These are phyloP conservation scores for Globisporangium cederbergense DNA, from an alignment of 352 stramenopile genomes.

Conservation along the genomic window DNA sequence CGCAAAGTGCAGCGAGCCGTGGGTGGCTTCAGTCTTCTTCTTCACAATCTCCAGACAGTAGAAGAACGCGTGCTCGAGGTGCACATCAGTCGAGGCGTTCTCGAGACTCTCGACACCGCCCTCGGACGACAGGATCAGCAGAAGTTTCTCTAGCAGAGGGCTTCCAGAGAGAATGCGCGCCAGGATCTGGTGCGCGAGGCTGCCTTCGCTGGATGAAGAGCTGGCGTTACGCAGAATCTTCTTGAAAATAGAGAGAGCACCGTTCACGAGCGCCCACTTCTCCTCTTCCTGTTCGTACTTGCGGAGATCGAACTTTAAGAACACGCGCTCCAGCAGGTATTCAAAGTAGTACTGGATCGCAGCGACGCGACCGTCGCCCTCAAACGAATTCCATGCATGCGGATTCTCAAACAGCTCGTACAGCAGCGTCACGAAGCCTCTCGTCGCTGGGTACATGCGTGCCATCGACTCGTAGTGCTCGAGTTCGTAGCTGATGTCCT, in stretches of 20 bases:
- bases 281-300: slow-evolving; percentile 84
- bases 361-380: slow-evolving; percentile 67
- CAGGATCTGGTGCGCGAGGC: slow-evolving; percentile 65
- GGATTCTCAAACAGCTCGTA: slow-evolving; percentile 77
- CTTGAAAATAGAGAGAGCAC: slow-evolving; percentile 71
- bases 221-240: slow-evolving; percentile 60
- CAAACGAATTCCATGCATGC: slow-evolving; percentile 69
- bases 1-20: slow-evolving; percentile 67
- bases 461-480: slow-evolving; percentile 83
- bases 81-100: slow-evolving; percentile 63
- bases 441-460: slow-evolving; percentile 72
- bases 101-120: slow-evolving; percentile 73
- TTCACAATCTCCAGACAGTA: slow-evolving; percentile 80
- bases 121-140: slow-evolving; percentile 67
- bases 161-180: slow-evolving; percentile 67
- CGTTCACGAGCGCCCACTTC: slow-evolving; percentile 78
- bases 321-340: slow-evolving; percentile 77
- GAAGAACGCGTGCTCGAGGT: slow-evolving; percentile 79
- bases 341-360: slow-evolving; percentile 85
- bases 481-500: slow-evolving; percentile 83
- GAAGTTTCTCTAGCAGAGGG: slow-evolving; percentile 60
- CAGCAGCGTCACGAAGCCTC: slow-evolving; percentile 71
- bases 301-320: slow-evolving; percentile 81
- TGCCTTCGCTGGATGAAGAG: slow-evolving; percentile 41
- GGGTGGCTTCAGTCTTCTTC: slow-evolving; percentile 61